Conservation (phyloP, 164 flowering plant genomes). For the Liriodendron chinense region DNA sequence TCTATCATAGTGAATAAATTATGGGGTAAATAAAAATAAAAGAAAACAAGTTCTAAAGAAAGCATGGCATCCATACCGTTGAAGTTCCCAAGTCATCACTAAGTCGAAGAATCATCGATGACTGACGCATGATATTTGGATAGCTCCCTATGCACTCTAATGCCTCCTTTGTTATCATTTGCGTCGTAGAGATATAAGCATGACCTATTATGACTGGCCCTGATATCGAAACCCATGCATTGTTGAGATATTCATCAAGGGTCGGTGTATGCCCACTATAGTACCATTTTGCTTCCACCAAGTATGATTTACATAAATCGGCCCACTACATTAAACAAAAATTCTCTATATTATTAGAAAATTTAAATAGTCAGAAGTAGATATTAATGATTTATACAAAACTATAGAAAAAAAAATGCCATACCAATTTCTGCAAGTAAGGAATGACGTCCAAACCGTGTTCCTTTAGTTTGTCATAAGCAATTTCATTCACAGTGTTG, state of each 20-base stretch:
- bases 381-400: not conserved
- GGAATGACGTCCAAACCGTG: not conserved
- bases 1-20: too few relatives aligned
- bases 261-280: constrained; percentile 15
- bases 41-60: not conserved
- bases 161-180: constrained; percentile 11
- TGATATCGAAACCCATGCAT: constrained; percentile 15
- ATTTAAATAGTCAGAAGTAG: not conserved
- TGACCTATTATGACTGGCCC: constrained; percentile 16
- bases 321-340: not conserved
- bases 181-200: constrained; percentile 6
- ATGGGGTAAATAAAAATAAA: too few relatives aligned
- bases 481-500: not conserved
- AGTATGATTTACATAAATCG: not conserved
- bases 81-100: constrained; percentile 30
- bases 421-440: not conserved
- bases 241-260: constrained; percentile 9
- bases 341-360: not conserved
- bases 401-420: not conserved
- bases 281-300: constrained; percentile 14
- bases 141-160: constrained; percentile 7
- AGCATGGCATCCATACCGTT: constrained; percentile 12
- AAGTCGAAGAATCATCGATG: constrained; percentile 17
- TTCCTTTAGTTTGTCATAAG: not conserved
- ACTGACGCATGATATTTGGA: constrained; percentile 6